These are phyloP conservation scores for Apiospora arundinis DNA, from an alignment of 2,329 filamentous ascomycete genomes.

Conservation along the genomic window DNA sequence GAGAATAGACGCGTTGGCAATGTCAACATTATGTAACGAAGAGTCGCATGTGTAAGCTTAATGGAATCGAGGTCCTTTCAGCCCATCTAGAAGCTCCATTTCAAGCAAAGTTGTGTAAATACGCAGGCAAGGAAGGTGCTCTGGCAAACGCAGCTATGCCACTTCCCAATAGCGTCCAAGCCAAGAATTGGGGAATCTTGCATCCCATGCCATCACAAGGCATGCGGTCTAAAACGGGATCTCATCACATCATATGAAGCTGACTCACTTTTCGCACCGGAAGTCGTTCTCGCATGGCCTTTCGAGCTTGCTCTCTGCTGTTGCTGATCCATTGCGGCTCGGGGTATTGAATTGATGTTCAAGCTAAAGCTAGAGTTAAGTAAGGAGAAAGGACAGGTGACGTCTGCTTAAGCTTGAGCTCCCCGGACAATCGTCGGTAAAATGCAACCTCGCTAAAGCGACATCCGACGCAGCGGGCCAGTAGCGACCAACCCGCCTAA, in stretches of 20 bases:
- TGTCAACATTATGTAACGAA: neutral
- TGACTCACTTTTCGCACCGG: neutral
- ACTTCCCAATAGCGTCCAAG: neutral
- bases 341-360: neutral
- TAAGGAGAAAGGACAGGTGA: conserved; percentile 7
- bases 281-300: neutral
- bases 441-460: neutral
- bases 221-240: too few species aligned
- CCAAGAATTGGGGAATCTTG: neutral
- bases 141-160: neutral
- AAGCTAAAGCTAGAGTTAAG: neutral
- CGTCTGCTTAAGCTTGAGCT: conserved; percentile 6
- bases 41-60: neutral
- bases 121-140: neutral
- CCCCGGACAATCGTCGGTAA: conserved; percentile 15
- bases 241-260: neutral
- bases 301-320: neutral
- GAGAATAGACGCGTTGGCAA: too few species aligned
- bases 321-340: conserved; percentile 14
- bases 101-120: neutral
- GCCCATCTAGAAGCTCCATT: neutral
- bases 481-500: conserved; percentile 6
- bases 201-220: neutral
- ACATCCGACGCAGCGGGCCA: neutral
- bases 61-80: neutral